Conservation (phyloP, 2,329 filamentous ascomycete genomes). For the Graphiopsis chlorocephala region DNA sequence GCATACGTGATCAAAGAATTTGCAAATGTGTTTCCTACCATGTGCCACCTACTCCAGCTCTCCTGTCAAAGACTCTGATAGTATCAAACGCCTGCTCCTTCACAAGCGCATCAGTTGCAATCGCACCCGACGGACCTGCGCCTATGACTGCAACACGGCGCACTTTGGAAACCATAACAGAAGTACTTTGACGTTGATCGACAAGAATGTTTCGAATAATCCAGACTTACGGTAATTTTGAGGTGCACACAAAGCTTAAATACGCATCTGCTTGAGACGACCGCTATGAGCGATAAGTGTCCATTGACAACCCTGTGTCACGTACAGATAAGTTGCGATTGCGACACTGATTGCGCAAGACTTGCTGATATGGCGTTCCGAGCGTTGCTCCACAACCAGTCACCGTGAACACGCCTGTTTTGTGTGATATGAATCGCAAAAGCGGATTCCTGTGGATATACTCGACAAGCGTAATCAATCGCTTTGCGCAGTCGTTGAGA, state of each 20-base stretch:
- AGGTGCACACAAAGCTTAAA: not conserved
- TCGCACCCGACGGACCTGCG: conserved; percentile 23
- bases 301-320: not conserved
- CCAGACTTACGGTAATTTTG: not conserved
- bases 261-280: not conserved
- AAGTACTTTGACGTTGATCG: not conserved
- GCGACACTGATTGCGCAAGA: not conserved
- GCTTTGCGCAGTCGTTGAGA: not conserved
- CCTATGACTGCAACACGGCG: conserved; percentile 32
- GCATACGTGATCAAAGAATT: not conserved
- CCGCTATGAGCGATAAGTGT: not conserved
- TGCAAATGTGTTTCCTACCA: not conserved
- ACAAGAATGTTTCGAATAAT: not conserved
- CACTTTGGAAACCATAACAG: conserved; percentile 27
- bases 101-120: not conserved
- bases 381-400: not conserved
- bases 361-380: not conserved
- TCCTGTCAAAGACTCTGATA: not conserved
- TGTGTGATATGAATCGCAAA: not conserved
- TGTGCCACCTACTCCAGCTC: not conserved
- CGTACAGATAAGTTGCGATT: not conserved
- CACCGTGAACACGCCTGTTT: not conserved
- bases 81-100: not conserved
- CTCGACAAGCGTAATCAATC: not conserved
- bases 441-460: not conserved